Conservation (phyloP, 1,139 yeast species). For the Spathaspora sp. region DNA sequence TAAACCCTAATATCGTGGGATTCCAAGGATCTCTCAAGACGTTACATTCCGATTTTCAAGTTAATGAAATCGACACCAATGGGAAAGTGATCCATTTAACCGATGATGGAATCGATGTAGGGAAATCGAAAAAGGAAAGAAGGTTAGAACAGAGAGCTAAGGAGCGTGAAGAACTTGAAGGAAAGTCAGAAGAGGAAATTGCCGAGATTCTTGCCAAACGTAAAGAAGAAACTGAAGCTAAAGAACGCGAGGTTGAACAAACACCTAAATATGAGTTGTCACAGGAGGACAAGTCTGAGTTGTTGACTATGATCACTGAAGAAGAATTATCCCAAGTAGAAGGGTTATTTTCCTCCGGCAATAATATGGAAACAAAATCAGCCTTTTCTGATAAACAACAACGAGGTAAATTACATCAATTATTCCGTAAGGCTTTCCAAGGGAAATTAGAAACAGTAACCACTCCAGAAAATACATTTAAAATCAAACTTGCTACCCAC, state of each 20-base stretch:
- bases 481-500: slow-evolving; percentile 50
- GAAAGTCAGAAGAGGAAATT: slow-evolving; percentile 35
- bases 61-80: slow-evolving; percentile 72
- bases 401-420: slow-evolving; percentile 76
- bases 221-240: slow-evolving; percentile 18
- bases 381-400: slow-evolving; percentile 63
- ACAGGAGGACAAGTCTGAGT: slow-evolving; percentile 43
- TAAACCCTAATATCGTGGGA: slow-evolving; percentile 57
- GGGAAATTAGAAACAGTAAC: slow-evolving; percentile 80
- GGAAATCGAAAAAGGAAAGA: slow-evolving; percentile 51
- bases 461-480: slow-evolving; percentile 63
- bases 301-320: slow-evolving; percentile 57
- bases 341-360: slow-evolving; percentile 55
- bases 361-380: slow-evolving; percentile 57
- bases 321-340: slow-evolving; percentile 58
- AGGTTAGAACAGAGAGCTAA: slow-evolving; percentile 46
- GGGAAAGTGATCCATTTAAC: slow-evolving; percentile 73
- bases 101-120: slow-evolving; percentile 68
- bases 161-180: slow-evolving; percentile 34
- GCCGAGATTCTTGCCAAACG: slow-evolving; percentile 32
- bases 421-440: slow-evolving; percentile 71
- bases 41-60: slow-evolving; percentile 91
- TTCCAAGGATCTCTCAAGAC: slow-evolving; percentile 81
- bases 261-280: slow-evolving; percentile 40
- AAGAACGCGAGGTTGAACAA: slow-evolving; percentile 17